phyloP scores from a whole-genome alignment of 2,329 filamentous ascomycete genomes.

The Ophioceras dolichostomum region DNA sequence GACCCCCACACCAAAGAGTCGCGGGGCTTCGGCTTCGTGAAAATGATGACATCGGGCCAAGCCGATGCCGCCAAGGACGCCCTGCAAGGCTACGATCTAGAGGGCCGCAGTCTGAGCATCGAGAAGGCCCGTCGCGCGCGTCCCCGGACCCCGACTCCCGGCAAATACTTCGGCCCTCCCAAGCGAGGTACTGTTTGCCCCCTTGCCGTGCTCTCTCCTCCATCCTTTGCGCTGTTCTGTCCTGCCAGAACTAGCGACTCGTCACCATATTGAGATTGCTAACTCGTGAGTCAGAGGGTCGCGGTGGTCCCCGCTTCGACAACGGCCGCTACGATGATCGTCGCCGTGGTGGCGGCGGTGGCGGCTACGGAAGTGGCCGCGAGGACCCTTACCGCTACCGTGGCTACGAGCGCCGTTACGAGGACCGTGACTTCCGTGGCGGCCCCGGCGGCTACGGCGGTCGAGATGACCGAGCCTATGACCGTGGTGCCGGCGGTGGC shows the following conservation, averaged over 20 bases:
- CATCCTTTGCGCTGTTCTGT: no score
- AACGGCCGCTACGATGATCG: conserved; percentile 52
- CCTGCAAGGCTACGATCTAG: conserved; percentile 86
- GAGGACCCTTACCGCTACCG: conserved; percentile 48
- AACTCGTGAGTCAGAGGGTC: conserved; percentile 24
- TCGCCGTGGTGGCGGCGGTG: conserved; percentile 42
- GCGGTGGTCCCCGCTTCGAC: conserved; percentile 39
- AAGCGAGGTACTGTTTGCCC: conserved; percentile 98
- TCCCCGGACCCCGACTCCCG: conserved; percentile 89
- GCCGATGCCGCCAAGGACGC: conserved; percentile 95
- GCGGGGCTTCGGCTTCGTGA: conserved; percentile 97
- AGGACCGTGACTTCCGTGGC: conserved; percentile 21
- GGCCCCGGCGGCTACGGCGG: conserved; percentile 17
- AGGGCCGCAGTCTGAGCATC: conserved; percentile 92
- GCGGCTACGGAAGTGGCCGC: conserved; percentile 29
- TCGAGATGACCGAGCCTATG: conserved; percentile 3
- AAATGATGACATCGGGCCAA: conserved; percentile 92
- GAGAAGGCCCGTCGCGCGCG: conserved; percentile 95
- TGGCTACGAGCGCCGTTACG: conserved; percentile 16
- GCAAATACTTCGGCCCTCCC: conserved; percentile 97
- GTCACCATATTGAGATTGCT: no score
- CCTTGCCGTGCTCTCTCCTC: no score
- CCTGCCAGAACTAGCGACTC: no score
- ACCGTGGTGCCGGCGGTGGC: neutral
- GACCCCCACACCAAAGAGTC: conserved; percentile 98